Evolutionary conservation across 805 yeast species (phyloP).

Genomic region (Saturnispora besseyi): DNA sequence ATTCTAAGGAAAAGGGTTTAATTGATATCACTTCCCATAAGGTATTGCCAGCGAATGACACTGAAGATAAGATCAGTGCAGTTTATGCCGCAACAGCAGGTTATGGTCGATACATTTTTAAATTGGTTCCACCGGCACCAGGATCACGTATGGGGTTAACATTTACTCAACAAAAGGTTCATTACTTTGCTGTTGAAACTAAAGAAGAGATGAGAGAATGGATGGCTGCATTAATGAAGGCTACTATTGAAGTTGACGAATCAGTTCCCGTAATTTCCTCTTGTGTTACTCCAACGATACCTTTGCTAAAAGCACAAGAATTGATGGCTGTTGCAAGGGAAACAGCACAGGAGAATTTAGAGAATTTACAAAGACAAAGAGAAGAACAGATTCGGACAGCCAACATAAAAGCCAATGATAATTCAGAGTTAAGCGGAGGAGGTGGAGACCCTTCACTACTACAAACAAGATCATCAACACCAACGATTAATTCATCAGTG

Average conservation of each 20-base stretch:
- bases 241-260: slow-evolving; percentile 94
- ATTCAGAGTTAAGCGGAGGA: background rate
- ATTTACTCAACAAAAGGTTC: slow-evolving; percentile 92
- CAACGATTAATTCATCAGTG: background rate
- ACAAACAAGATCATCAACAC: background rate
- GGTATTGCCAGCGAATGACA: slow-evolving; percentile 70
- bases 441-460: background rate
- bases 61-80: slow-evolving; percentile 71
- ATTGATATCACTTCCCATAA: slow-evolving; percentile 94
- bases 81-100: slow-evolving; percentile 90
- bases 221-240: slow-evolving; percentile 91
- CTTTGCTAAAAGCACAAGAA: slow-evolving; percentile 79
- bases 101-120: slow-evolving; percentile 87
- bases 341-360: slow-evolving; percentile 48
- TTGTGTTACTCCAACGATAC: slow-evolving; percentile 91
- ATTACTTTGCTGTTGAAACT: slow-evolving; percentile 90
- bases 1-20: slow-evolving; percentile 79
- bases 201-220: slow-evolving; percentile 88
- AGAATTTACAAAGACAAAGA: slow-evolving; percentile 35
- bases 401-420: background rate
- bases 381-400: slow-evolving; percentile 16
- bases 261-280: slow-evolving; percentile 85
- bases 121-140: slow-evolving; percentile 93
- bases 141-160: slow-evolving; percentile 93
- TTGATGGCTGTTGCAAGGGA: slow-evolving; percentile 75